phyloP scores from a whole-genome alignment of 2,329 filamentous ascomycete species.

The Diaporthe eres region DNA sequence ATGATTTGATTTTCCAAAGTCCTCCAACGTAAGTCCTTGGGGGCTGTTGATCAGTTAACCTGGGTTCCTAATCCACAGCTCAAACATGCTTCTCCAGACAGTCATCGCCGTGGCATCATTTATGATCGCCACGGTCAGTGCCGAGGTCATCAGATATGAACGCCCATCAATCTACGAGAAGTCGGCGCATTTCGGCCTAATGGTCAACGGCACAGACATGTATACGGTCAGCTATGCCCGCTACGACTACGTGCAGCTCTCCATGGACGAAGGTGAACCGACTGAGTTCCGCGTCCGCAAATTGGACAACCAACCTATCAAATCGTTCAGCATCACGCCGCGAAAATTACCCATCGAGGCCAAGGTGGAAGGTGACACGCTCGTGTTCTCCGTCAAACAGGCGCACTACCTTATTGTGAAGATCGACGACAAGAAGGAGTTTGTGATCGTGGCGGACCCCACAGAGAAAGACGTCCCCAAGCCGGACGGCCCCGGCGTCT shows the following conservation, averaged over 20 bases:
- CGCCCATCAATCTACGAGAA: conserved; percentile 6
- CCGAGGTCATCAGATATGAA: conserved; percentile 20
- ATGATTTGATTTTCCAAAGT: neutral
- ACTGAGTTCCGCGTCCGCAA: conserved; percentile 6
- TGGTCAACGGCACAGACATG: conserved; percentile 12
- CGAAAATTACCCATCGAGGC: neutral
- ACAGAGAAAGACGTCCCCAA: neutral
- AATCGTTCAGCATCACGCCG: conserved; percentile 7
- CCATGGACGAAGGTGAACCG: conserved; percentile 14
- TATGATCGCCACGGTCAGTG: neutral
- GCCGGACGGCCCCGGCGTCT: neutral
- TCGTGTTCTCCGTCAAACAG: conserved; percentile 10
- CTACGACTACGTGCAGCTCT: conserved; percentile 16
- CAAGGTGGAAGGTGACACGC: neutral
- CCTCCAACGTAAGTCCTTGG: neutral
- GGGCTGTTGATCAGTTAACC: neutral
- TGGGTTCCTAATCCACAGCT: too few species aligned
- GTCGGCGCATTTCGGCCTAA: conserved; percentile 12
- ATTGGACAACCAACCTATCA: conserved; percentile 5
- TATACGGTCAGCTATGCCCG: conserved; percentile 18
- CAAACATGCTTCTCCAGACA: neutral
- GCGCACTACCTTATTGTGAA: conserved; percentile 15
- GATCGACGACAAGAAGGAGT: conserved; percentile 13
- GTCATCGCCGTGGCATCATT: neutral
- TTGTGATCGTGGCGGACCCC: conserved; percentile 1